Evolutionary conservation across 495 filamentous ascomycete genomes (phyloP), one percentile per base, ranked within the genome.

Genomic region (Gamarada debralockiae): DNA sequence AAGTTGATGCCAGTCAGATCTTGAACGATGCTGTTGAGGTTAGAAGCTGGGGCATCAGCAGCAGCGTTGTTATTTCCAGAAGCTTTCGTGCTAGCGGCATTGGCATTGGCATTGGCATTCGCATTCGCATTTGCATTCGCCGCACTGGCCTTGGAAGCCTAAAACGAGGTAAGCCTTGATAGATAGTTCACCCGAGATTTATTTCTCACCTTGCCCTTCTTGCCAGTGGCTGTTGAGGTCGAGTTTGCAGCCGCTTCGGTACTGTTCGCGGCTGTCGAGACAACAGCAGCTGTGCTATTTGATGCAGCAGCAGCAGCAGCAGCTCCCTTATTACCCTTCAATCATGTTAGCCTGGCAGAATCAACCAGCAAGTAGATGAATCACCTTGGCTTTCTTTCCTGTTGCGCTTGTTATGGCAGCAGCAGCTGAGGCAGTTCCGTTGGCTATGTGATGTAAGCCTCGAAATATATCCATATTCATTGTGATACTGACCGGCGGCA

Each of bases 251-350:
- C 1, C 20, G 44, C 37, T 21, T n/a, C n/a, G 23, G 31, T 34
- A 34, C 8, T 2, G 13, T 48, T 38, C 12, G 50, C 54, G 9
- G 49, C 45, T 20, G 45, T 33, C n/a, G n/a, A n/a, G n/a, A n/a
- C n/a, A n/a, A n/a, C n/a, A n/a, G n/a, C n/a, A 37, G 55, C 51
- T 24, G 65, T 65, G 24, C 39, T 57, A 48, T 65, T 63, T 21
- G 29, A 43, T 23, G 42, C 58, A 14, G 53, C n/a, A n/a, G n/a
- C n/a, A n/a, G n/a, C n/a, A n/a, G n/a, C n/a, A n/a, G n/a, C n/a
- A n/a, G 27, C 27, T 29, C 27, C 27, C 18, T 44, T 44, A 21
- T 50, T 50, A 12, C 9, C 38, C 17, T 13, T 23, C 12, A 14
- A 13, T 9, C 27, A 5, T 29, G 10, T 29, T 13, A 24, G 9